phyloP scores from a whole-genome alignment of 306 rosid genomes.

The Comarum palustre region DNA sequence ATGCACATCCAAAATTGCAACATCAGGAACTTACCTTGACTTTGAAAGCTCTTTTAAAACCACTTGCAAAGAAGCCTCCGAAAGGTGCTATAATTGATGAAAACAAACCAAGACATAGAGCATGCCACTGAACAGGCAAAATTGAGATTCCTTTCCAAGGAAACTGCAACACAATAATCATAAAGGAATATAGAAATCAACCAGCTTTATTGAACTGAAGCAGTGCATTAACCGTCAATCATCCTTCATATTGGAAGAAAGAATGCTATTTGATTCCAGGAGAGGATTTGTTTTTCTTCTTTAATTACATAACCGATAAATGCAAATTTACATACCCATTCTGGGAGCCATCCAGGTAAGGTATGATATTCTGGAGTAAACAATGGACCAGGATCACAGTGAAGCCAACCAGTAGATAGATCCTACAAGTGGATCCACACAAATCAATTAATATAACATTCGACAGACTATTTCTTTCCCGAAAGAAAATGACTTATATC shows the following conservation, averaged over 20 bases:
- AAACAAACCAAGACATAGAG: slow-evolving; percentile 81
- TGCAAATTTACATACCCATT: slow-evolving; percentile 53
- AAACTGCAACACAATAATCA: slow-evolving; percentile 45
- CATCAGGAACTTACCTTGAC: slow-evolving; percentile 56
- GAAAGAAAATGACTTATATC: slow-evolving; percentile 5
- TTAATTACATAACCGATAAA: slow-evolving; percentile 13
- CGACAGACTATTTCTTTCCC: slow-evolving; percentile 14
- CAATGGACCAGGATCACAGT: slow-evolving; percentile 90
- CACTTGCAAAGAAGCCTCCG: slow-evolving; percentile 99
- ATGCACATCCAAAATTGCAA: slow-evolving; percentile 7
- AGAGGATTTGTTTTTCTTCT: neutral
- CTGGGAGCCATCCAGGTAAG: slow-evolving; percentile 69
- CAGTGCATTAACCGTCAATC: slow-evolving; percentile 12
- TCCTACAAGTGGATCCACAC: slow-evolving; percentile 59
- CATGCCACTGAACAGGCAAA: slow-evolving; percentile 91
- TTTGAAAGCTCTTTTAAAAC: slow-evolving; percentile 96
- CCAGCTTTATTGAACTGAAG: slow-evolving; percentile 15
- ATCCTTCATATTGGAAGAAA: slow-evolving; percentile 18
- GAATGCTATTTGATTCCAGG: neutral
- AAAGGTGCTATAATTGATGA: slow-evolving; percentile 96
- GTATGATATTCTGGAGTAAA: slow-evolving; percentile 68
- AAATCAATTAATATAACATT: slow-evolving; percentile 17
- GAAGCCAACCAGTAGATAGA: slow-evolving; percentile 87
- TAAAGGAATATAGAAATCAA: slow-evolving; percentile 11
- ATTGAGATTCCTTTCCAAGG: slow-evolving; percentile 78